Evolutionary conservation across 352 stramenopile species (phyloP).

Genomic region (Pythium insidiosum): DNA sequence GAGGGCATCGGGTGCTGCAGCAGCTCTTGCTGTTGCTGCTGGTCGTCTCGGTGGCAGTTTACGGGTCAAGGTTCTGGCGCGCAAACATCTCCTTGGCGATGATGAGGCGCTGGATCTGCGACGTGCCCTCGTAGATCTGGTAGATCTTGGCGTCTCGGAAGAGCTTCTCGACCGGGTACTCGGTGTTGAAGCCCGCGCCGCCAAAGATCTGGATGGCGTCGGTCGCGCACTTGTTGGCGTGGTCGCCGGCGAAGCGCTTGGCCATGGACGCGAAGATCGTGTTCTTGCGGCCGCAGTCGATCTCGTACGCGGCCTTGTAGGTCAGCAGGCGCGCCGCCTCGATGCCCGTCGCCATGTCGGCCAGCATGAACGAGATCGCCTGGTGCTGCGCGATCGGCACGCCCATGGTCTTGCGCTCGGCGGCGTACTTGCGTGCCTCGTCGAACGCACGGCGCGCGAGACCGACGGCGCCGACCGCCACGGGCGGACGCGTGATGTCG

Average conservation of each 20-base stretch:
- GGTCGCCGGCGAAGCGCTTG: constrained; percentile 85
- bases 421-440: constrained; percentile 80
- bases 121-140: constrained; percentile 90
- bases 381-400: constrained; percentile 79
- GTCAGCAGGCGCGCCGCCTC: constrained; percentile 76
- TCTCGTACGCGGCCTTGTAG: constrained; percentile 87
- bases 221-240: constrained; percentile 79
- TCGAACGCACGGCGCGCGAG: constrained; percentile 84
- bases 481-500: constrained; percentile 85
- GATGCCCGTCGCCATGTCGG: constrained; percentile 88
- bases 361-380: constrained; percentile 86
- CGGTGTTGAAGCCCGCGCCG: constrained; percentile 86
- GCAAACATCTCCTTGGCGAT: constrained; percentile 86
- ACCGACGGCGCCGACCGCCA: constrained; percentile 82
- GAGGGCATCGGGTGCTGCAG: too few relatives aligned
- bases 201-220: constrained; percentile 90
- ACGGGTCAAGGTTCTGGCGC: constrained; percentile 58
- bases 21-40: neutral
- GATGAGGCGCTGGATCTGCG: constrained; percentile 88
- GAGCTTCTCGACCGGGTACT: constrained; percentile 91
- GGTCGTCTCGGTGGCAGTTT: constrained; percentile 1
- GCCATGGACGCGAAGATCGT: constrained; percentile 89
- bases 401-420: constrained; percentile 87
- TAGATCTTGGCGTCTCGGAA: constrained; percentile 90
- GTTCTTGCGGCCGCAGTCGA: constrained; percentile 86